Percentiles rank a stretch among this genome's conserved stretches.
These are phyloP conservation scores for Microdochium trichocladiopsis DNA, from an alignment of 2,329 filamentous ascomycete species.

Conservation along the genomic window DNA sequence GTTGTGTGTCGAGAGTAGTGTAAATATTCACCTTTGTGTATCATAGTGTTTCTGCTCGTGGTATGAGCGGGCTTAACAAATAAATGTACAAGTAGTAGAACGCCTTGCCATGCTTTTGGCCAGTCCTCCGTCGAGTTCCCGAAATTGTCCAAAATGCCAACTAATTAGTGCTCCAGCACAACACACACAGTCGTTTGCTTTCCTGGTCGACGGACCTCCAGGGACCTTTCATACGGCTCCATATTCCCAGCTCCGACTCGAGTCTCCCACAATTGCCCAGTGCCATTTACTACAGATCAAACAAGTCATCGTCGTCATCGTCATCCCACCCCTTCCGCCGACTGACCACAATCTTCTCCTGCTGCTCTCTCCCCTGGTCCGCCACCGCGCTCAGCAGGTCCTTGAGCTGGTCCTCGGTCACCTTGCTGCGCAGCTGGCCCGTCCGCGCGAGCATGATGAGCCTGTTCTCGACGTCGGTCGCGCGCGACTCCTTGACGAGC, in stretches of 20 bases:
- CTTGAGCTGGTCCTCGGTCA: constrained; percentile 90
- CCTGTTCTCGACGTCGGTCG: constrained; percentile 83
- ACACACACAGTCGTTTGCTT: too few relatives aligned
- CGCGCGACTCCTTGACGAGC: constrained; percentile 88
- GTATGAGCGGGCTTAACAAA: not conserved
- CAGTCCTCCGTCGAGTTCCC: not conserved
- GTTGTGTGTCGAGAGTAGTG: too few relatives aligned
- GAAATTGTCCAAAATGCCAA: not conserved
- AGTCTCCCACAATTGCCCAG: not conserved
- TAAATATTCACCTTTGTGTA: too few relatives aligned
- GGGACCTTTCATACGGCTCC: too few relatives aligned
- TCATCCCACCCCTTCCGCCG: constrained; percentile 80
- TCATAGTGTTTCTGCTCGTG: too few relatives aligned
- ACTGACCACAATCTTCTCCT: constrained; percentile 75
- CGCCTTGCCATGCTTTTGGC: not conserved
- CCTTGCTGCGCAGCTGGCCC: constrained; percentile 79
- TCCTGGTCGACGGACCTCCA: too few relatives aligned
- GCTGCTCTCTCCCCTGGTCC: constrained; percentile 63
- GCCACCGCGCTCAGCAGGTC: constrained; percentile 80
- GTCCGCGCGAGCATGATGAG: constrained; percentile 86
- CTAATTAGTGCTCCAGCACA: too few relatives aligned
- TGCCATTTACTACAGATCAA: constrained; percentile 43
- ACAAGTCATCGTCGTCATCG: constrained; percentile 70
- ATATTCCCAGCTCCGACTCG: not conserved
- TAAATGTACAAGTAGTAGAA: not conserved